Evolutionary conservation across 2,329 filamentous ascomycete species (phyloP), one percentile per base, ranked within the genome.

Genomic region (Paracoccidioides lutzii): DNA sequence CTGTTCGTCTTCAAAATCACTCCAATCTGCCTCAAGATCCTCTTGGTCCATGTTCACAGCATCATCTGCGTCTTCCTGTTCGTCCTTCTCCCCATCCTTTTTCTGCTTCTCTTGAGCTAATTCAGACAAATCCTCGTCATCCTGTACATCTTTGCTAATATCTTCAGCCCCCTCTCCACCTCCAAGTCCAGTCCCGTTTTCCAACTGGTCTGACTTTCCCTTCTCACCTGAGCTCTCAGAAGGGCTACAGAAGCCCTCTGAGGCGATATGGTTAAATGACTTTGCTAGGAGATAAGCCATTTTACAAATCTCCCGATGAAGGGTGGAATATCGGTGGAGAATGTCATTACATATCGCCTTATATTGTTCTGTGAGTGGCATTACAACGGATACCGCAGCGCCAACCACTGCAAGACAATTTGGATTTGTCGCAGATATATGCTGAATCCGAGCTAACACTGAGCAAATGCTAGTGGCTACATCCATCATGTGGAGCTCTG

Each of bases 161-260:
- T 98, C 91, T 67, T 98, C 90, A 4, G 87, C 90, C 15, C 91
- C 94, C 69, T 96, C 88, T 9, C 93, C 94, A 48, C 96, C 93
- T 22, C 93, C 94, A 30, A 98, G 82, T 38, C 93, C 94, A 9
- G 90, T 97, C 14, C 94, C 94, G 41, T 83, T 83, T 70, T 98
- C 91, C 35, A 96, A 76, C 63, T 95, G 87, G 10, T 90, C 88
- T 30, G 81, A 79, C 57, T 87, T 81, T 22, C 81, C 82, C 52
- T 82, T 78, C 56, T 84, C 81, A 51, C 84, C 81, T 43, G 88
- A 81, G 63, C 90, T 85, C 64, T 97, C 90, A 28, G 86, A 79
- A 0, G 93, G 93, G 22, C 84, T 88, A 67, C 93, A 98, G 76
- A 97, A 97, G 1, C 93, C 93, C 67, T 94, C 83, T 0, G 82